Base-by-base conservation (phyloP, 2,329 filamentous ascomycete species). In the Allantophomopsis cytisporea region DNA sequence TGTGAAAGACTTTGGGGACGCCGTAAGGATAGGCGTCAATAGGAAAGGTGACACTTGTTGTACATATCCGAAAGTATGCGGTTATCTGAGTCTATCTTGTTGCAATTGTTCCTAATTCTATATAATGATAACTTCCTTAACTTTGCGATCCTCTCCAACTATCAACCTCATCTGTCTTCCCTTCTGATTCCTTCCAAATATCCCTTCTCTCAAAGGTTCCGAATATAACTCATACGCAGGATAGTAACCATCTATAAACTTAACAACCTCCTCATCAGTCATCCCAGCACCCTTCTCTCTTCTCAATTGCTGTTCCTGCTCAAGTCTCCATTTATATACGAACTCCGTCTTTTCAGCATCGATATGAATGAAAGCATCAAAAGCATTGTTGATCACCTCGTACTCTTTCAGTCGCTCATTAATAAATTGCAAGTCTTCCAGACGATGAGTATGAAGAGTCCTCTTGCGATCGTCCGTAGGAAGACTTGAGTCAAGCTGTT, bases 251-350 rank as follows among this genome's bases (percentile, higher is more conserved):
- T 80, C 71, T 13, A 84, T 73, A 56, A 84, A 84, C 18, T 66
- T 59, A 31, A 66, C 63, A 12, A 83, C 76, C 49, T 79, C 65
- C 40, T 78, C 71, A 49, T 76, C 69, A 2, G 66, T 74, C 80
- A 84, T 84, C 0, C 78, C 80, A 13, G 31, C 43, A 1, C 76
- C 78, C 46, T 69, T 79, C 5, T 57, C 50, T 10, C 62, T 63
- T 37, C 73, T 65, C 48, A 83, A 61, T 18, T 60, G 65, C 33
- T 65, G 62, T 54, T 84, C 80, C 53, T 82, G 77, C 52, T 84
- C 62, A 46, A 74, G 58, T 12, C 80, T 63, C 80, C 80, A 84
- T 39, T 68, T 64, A 48, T 83, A 84, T 20, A 83, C 80, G 50
- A 69, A 80, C 23, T 60, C 57, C 13, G 70, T 63, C 47, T 81